Base-by-base conservation (phyloP, 495 filamentous ascomycete genomes). In the Hapsidospora chrysogenum region DNA sequence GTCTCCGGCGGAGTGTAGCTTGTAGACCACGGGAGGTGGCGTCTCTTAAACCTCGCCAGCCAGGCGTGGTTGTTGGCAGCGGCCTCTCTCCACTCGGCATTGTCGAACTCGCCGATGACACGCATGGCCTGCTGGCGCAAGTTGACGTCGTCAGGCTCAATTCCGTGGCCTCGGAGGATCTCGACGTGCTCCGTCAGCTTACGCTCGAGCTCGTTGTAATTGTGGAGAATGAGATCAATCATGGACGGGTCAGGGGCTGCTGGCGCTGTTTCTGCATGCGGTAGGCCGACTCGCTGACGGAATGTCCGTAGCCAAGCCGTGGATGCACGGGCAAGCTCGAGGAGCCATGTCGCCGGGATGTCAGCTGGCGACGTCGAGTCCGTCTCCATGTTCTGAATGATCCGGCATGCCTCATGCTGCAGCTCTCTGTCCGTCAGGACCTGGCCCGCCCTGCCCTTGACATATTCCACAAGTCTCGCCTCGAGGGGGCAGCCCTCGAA, bases 11-110 rank as follows among this genome's bases (percentile, higher is more conserved):
- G 35, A n/a, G 32, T 26, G 17, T 45, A 10, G 25, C 33, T 25
- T 6, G 6, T 11, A 6, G 23, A 6, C 23, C 23, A 26, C 23
- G 23, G 23, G 6, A 26, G 11, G 29, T 67, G 53, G 28, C 56
- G 49, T 33, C 52, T 36, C 30, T 53, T 56, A 37, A 70, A 70
- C 4, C 50, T 42, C 14, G 50, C 41, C 6, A 82, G 56, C 70
- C 74, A 77, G 1, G 63, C 48, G 2, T 57, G 55, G 37, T 82
- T 74, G 42, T 80, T 76, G 3, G 76, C 70, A 14, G 68, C 72
- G 0, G 75, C 80, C 48, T 78, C 75, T 37, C 79, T 78, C 74
- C 74, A 82, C 14, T 61, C 60, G 40, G 80, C 60, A 40, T 81
- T 76, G 37, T 76, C 70, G 29, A 48, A 60, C 13, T 68, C 70